Evolutionary conservation across 1,139 yeast species (phyloP).

Genomic region (Lodderomyces beijingensis): DNA sequence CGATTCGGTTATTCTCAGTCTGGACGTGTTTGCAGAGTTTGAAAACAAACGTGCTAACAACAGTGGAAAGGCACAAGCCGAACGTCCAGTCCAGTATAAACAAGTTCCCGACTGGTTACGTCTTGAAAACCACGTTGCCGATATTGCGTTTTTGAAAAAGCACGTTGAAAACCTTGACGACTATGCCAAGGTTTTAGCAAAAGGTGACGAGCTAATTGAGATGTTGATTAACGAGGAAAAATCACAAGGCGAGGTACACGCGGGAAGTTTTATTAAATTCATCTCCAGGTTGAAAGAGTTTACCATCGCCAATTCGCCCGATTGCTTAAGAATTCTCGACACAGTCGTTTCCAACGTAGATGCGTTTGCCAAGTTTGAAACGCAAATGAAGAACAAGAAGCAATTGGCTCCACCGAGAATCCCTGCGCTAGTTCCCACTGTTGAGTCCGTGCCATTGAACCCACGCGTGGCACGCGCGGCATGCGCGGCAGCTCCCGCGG

Average conservation of each 20-base stretch:
- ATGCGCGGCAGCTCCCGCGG: no score
- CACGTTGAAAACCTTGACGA: constrained; percentile 4
- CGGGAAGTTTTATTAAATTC: constrained; percentile 6
- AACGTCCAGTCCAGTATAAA: constrained; percentile 5
- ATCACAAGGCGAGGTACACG: constrained; percentile 4
- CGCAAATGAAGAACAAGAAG: constrained; percentile 9
- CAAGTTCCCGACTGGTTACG: constrained; percentile 11
- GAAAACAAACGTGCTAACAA: constrained; percentile 1
- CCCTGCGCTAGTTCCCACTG: no score
- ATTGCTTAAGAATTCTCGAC: constrained; percentile 12
- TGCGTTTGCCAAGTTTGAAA: constrained; percentile 7
- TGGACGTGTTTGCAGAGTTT: constrained; percentile 8
- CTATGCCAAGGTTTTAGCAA: background rate
- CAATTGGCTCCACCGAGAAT: no score
- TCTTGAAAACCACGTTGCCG: constrained; percentile 7
- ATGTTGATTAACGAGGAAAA: no score
- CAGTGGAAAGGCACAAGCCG: no score
- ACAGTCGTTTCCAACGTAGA: constrained; percentile 9
- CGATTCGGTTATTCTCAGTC: constrained; percentile 11
- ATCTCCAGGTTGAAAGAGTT: constrained; percentile 8
- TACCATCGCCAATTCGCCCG: constrained; percentile 5
- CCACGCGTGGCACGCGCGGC: no score
- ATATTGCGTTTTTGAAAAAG: constrained; percentile 7
- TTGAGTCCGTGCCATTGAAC: no score
- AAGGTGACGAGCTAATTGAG: background rate